Evolutionary conservation across 129 eudicot species (phyloP), one percentile per base, ranked within the genome.

Genomic region (Artemisia argyi): DNA sequence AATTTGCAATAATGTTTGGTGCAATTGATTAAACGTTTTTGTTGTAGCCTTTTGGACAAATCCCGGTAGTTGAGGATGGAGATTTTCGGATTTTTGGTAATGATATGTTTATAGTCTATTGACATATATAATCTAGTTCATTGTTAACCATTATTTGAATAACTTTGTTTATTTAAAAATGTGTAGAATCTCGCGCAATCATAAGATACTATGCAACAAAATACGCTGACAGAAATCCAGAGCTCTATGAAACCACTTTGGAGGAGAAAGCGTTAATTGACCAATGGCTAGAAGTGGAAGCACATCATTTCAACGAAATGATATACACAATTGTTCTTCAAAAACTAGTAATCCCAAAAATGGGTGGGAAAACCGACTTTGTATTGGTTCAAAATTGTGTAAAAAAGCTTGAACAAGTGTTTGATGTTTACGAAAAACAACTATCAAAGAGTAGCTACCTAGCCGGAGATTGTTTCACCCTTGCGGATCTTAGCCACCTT

Each of bases 211-310:
- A 85, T 32, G 89, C 95, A 73, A 76, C 87, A 56, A 89, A 92
- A 78, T 69, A 83, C 35, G 77, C 81, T 1, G 75, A 79, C 5
- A 71, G 42, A 26, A 81, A 80, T 12, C 57, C 22, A 15, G 78
- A 78, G n/a, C 91, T 86, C 0, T 50, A 81, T 13, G 98, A 96
- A 53, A 80, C 79, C 26, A 92, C 89, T 4, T 18, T 92, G 15
- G 96, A 92, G 59, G 96, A 92, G 69, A 83, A 70, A 63, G 98
- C 95, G 48, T 14, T 86, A 48, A 89, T 89, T 62, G 91, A 92
- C 53, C 96, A 92, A 78, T 92, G 98, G 96, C 81, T 92, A 4
- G 98, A 92, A 76, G 96, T 85, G 7, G 98, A 92, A 73, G 84
- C 84, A 16, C 89, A 89, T 74, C 91, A 89, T 77, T 92, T 84